phyloP scores from a whole-genome alignment of 1,284 basidiomycete genomes.

The Cutaneotrichosporon mucoides region DNA sequence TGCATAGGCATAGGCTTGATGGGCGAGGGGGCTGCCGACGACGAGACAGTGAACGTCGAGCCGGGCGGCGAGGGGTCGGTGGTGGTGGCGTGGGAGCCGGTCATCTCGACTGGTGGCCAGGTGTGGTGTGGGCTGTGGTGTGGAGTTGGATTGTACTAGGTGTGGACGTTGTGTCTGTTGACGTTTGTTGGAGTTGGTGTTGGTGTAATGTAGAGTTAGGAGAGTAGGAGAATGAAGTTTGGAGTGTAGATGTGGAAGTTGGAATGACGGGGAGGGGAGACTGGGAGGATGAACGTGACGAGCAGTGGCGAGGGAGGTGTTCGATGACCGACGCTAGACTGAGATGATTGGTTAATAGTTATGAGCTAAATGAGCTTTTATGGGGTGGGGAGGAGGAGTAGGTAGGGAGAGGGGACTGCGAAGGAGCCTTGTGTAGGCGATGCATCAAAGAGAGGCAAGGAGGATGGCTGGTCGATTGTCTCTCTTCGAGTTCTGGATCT shows the following conservation, averaged over 20 bases:
- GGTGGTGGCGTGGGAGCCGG: not conserved
- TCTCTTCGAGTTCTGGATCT: too few species aligned
- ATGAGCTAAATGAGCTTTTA: not conserved
- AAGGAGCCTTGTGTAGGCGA: too few species aligned
- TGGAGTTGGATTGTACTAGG: not conserved
- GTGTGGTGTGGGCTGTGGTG: not conserved
- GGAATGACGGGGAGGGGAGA: too few species aligned
- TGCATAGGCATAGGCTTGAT: conserved; percentile 58
- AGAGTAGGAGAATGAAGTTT: not conserved
- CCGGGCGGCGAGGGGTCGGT: not conserved
- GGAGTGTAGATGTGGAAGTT: not conserved
- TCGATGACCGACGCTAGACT: too few species aligned
- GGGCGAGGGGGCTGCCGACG: not conserved
- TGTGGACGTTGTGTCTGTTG: not conserved
- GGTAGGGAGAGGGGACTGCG: too few species aligned
- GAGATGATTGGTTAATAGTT: not conserved
- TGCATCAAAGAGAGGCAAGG: too few species aligned
- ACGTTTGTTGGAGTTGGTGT: not conserved
- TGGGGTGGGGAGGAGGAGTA: not conserved
- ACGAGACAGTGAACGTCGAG: not conserved
- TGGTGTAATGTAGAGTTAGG: not conserved
- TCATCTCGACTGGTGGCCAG: not conserved
- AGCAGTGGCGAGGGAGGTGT: too few species aligned
- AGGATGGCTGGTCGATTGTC: too few species aligned
- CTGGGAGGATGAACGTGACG: not conserved